These are phyloP conservation scores for Clavaria fumosa DNA, from an alignment of 768 basidiomycete species.

Conservation along the genomic window DNA sequence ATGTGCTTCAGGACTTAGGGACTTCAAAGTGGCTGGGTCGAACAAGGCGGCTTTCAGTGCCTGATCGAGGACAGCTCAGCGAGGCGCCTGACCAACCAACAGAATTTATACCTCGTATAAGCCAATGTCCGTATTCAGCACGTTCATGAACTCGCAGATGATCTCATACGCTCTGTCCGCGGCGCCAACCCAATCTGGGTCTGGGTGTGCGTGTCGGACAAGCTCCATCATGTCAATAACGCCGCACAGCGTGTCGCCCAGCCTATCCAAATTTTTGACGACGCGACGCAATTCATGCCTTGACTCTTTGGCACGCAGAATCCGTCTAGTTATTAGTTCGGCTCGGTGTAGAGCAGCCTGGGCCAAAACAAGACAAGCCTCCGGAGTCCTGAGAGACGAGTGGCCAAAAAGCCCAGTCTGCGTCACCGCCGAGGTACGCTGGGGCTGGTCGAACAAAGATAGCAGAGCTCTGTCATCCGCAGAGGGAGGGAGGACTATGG, in stretches of 20 bases:
- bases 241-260: constrained; percentile 90
- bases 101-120: constrained; percentile 61
- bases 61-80: constrained; percentile 23
- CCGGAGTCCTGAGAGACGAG: constrained; percentile 50
- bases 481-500: constrained; percentile 46
- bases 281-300: constrained; percentile 65
- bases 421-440: constrained; percentile 25
- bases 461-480: constrained; percentile 51
- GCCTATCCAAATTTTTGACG: constrained; percentile 90
- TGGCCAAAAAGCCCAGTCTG: constrained; percentile 80
- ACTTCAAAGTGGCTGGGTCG: constrained; percentile 48
- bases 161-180: constrained; percentile 82
- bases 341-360: constrained; percentile 71
- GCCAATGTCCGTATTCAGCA: constrained; percentile 84
- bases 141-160: constrained; percentile 95
- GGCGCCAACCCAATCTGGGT: constrained; percentile 64
- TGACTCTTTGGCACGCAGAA: constrained; percentile 58
- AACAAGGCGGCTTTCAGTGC: constrained; percentile 55
- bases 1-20: constrained; percentile 58
- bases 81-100: constrained; percentile 7
- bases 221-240: constrained; percentile 96
- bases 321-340: constrained; percentile 68
- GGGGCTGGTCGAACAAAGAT: constrained; percentile 58
- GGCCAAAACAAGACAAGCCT: constrained; percentile 55
- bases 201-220: constrained; percentile 86